Evolutionary conservation across 345 rosid species (phyloP).

Genomic region (Arabis hirsuta): DNA sequence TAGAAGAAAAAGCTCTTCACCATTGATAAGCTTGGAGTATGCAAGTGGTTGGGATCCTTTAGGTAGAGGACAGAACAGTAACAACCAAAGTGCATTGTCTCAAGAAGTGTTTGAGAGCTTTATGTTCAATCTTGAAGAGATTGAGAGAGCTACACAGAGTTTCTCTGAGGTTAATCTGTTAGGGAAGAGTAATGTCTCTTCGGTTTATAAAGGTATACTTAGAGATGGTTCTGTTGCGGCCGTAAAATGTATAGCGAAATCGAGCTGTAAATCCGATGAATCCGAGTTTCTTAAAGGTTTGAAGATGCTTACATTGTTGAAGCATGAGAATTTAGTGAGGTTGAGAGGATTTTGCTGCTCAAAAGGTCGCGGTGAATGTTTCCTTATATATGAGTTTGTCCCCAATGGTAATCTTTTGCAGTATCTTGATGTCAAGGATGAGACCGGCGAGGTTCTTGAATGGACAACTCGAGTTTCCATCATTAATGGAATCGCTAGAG

Average conservation of each 20-base stretch:
- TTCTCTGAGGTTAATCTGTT: conserved; percentile 78
- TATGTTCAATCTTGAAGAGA: conserved; percentile 90
- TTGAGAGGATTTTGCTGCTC: conserved; percentile 96
- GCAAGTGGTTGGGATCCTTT: conserved; percentile 95
- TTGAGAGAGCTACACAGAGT: conserved; percentile 91
- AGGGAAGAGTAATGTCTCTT: conserved; percentile 76
- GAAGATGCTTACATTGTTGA: conserved; percentile 68
- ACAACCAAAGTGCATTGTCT: conserved; percentile 55
- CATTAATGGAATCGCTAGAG: conserved; percentile 84
- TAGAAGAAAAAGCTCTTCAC: conserved; percentile 64
- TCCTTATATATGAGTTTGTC: conserved; percentile 83
- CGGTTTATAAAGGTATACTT: conserved; percentile 76
- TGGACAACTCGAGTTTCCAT: conserved; percentile 86
- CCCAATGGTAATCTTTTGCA: conserved; percentile 79
- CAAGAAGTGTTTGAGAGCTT: conserved; percentile 90
- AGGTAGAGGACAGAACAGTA: conserved; percentile 56
- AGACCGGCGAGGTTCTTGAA: conserved; percentile 67
- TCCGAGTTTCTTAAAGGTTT: conserved; percentile 80
- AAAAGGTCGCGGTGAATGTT: conserved; percentile 90
- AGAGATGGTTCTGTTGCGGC: conserved; percentile 85
- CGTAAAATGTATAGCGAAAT: conserved; percentile 76
- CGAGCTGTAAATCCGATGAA: conserved; percentile 86
- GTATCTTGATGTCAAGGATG: conserved; percentile 71
- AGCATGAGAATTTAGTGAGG: conserved; percentile 78
- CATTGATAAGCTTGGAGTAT: conserved; percentile 86